Conservation (phyloP, 805 yeast species). For the Candida khao-thaluensis region DNA sequence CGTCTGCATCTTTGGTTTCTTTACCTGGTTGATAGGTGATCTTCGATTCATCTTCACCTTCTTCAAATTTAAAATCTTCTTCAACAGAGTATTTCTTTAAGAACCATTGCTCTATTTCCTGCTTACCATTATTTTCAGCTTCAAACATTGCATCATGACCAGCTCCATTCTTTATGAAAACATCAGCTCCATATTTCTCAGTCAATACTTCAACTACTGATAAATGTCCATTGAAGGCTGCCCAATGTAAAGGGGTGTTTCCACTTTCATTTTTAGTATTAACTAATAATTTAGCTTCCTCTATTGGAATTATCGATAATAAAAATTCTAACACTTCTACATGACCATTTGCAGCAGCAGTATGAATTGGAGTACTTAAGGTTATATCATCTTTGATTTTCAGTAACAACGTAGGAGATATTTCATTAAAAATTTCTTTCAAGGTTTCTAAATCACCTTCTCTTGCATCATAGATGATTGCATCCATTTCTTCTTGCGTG, state of each 20-base stretch:
- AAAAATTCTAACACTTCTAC: conserved; percentile 61
- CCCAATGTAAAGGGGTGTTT: conserved; percentile 97
- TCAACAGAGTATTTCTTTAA: conserved; percentile 70
- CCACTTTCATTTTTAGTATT: conserved; percentile 66
- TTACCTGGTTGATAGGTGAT: conserved; percentile 43
- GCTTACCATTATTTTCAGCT: conserved; percentile 77
- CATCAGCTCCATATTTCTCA: conserved; percentile 76
- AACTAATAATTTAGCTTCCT: conserved; percentile 39
- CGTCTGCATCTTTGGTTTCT: conserved; percentile 44
- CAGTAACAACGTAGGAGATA: conserved; percentile 43
- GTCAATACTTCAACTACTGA: conserved; percentile 67
- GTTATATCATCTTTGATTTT: conserved; percentile 62
- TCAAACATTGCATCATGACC: conserved; percentile 86
- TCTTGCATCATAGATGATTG: conserved; percentile 79
- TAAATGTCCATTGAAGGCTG: conserved; percentile 82
- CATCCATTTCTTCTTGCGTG: conserved; percentile 77
- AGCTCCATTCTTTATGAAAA: conserved; percentile 68
- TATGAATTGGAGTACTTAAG: conserved; percentile 77
- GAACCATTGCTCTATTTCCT: conserved; percentile 75
- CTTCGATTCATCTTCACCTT: conserved; percentile 40
- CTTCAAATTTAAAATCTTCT: conserved; percentile 47
- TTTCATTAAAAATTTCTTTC: conserved; percentile 61
- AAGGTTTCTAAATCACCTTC: conserved; percentile 81
- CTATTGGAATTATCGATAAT: conserved; percentile 46
- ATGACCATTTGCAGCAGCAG: conserved; percentile 97